Conservation (phyloP, 495 filamentous ascomycete species). For the Parathielavia appendiculata region DNA sequence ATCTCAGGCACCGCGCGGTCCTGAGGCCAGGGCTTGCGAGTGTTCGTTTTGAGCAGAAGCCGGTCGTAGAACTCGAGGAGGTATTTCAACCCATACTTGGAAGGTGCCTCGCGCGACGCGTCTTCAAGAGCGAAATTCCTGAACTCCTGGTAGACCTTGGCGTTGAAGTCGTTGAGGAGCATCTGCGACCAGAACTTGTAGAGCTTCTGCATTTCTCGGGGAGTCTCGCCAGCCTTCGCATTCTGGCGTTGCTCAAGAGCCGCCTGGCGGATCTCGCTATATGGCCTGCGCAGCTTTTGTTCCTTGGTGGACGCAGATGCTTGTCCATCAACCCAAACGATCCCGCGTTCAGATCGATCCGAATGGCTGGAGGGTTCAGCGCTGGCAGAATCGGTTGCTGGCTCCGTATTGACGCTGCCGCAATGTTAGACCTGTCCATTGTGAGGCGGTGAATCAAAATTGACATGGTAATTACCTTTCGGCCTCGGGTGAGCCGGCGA, state of each 20-base stretch:
- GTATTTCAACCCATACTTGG: constrained; percentile 22
- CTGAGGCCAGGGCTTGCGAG: constrained; percentile 30
- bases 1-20: constrained; percentile 26
- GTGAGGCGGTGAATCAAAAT: not conserved
- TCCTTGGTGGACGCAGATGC: constrained; percentile 10
- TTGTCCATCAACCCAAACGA: constrained; percentile 21
- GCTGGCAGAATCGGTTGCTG: not conserved
- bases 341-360: constrained; percentile 1
- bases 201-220: constrained; percentile 56
- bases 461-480: constrained; percentile 3
- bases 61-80: constrained; percentile 30
- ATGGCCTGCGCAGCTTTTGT: constrained; percentile 50
- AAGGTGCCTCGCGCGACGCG: constrained; percentile 29
- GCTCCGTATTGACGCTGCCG: constrained; percentile 15
- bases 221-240: constrained; percentile 43
- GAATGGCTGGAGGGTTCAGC: not conserved
- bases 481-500: not conserved
- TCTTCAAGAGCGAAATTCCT: constrained; percentile 66
- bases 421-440: not conserved
- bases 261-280: constrained; percentile 50
- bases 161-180: constrained; percentile 69
- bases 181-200: constrained; percentile 80
- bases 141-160: constrained; percentile 77
- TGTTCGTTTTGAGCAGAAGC: constrained; percentile 23
- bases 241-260: constrained; percentile 54